Evolutionary conservation across 1,284 basidiomycete genomes (phyloP), one percentile per base, ranked within the genome.

Genomic region (Xerocomus tenax): DNA sequence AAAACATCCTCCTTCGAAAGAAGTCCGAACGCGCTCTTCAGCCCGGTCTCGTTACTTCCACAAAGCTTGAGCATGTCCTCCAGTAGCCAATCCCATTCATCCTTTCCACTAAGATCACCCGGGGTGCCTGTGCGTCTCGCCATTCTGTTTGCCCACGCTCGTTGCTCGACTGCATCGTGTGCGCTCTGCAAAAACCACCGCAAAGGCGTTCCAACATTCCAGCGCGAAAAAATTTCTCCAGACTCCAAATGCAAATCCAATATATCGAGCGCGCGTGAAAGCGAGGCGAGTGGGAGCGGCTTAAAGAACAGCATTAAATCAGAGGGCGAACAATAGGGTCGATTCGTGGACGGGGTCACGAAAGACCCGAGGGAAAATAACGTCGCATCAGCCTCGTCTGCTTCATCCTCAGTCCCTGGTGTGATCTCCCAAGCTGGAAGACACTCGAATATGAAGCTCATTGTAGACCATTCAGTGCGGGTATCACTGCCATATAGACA

Each of bases 161-260:
- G 75, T 66, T 97, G 93, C 57, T 88, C 83, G 1, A 66, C 66
- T 28, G 70, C 70, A 61, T 89, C 76, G 30, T 75, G 68, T 45
- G 80, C 76, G 53, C 87, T 89, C 59, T 85, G 87, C 28, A 96
- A 71, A 64, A 96, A 87, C 82, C 91, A 94, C 16, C 81, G 76
- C 38, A 95, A 69, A 5, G 86, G 82, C 1, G 84, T 84, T 16
- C 87, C 78, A 1, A 87, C 86, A 58, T 78, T 78, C 91, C 92
- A 96, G 39, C 90, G 76, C 3, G 88, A 78, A 18, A 97, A 72
- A 42, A 91, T 89, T 69, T 96, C 93, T 13, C 90, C 92, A 0
- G 87, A 86, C 63, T 93, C 89, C n/a, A 97, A 76, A 65, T 96
- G 92, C 1, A 94, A 79, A 66, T 97, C 93, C 42, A 96, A 76